Base-by-base conservation (phyloP, 352 stramenopile species). In the Phytophthora fragariae region DNA sequence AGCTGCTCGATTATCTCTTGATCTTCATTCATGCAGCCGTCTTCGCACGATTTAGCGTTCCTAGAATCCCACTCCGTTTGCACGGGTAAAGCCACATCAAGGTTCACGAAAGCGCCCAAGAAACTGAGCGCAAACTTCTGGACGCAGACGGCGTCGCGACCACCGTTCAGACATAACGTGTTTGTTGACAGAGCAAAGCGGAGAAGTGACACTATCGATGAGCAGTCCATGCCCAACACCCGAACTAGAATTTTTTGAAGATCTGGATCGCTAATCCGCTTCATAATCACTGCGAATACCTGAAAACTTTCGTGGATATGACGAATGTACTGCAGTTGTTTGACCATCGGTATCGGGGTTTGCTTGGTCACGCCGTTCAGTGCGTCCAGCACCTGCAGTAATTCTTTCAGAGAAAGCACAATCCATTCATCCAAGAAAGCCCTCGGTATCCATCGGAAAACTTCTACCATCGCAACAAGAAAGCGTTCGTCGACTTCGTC, bases 361-460 rank as follows among this genome's bases (percentile, higher is more conserved):
- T 75, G 52, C 7, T 83, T 75, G 10, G 86, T 52, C 3, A 63
- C 61, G 15, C 58, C 57, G 47, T 67, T 70, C 15, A 92, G 55
- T 21, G 68, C 64, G n/a, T 62, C 68, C 8, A 76, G 61, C 8
- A 70, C 72, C 21, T 88, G 72, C 0, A 92, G 65, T 9, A 92
- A 56, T 15, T 91, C 83, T 62, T 84, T 72, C 0, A 91, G 68
- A 44, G 70, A 83, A 14, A 90, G 14, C 11, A 89, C 72, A 10
- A 90, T 66, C 76, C 82, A 90, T 68, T 92, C 85, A 37, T 86
- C 69, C 27, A 91, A 56, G 12, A 91, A 59, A 11, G 65, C 29
- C 14, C 56, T 76, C 0, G 85, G 83, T 56, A 92, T 76, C 72
- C 73, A 78, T 11, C 68, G 75, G 10, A 90, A 81, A 31, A 85